Conservation (phyloP, 768 basidiomycete species). For the Tulasnella sp. region DNA sequence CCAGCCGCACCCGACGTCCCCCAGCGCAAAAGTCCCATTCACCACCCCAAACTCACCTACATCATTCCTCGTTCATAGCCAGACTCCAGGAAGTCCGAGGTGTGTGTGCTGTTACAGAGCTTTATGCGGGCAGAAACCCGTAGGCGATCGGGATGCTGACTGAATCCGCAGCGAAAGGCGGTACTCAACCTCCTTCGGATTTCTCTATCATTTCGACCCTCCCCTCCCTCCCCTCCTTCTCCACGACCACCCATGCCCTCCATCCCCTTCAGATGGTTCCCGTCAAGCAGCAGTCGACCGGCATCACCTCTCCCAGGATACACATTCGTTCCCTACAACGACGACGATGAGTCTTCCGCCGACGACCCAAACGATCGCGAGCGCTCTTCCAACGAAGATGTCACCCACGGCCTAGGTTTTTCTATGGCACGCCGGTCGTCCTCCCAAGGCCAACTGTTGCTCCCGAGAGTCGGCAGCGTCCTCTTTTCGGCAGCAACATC, state of each 20-base stretch:
- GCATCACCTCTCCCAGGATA: conserved; percentile 12
- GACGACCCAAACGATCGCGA: not conserved
- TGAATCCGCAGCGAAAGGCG: not conserved
- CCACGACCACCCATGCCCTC: conserved; percentile 8
- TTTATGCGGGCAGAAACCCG: not conserved
- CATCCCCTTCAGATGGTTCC: conserved; percentile 8
- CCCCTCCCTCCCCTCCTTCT: not conserved
- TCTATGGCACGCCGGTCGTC: conserved; percentile 18
- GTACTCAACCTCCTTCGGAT: not conserved
- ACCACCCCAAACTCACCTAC: not conserved
- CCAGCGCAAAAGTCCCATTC: not conserved
- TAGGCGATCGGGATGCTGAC: not conserved
- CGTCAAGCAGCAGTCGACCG: conserved; percentile 1
- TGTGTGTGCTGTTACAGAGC: not conserved
- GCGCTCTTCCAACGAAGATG: not conserved
- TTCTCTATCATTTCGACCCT: not conserved
- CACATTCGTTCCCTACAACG: conserved; percentile 9
- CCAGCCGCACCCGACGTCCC: conserved; percentile 2
- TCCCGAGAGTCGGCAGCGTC: conserved; percentile 7
- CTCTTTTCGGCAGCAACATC: not conserved
- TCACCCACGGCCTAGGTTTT: not conserved
- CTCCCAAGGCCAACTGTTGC: conserved; percentile 7
- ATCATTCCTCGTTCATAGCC: not conserved
- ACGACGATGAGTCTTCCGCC: conserved; percentile 10
- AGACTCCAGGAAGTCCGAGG: not conserved